These are phyloP conservation scores for Hericium rajendrae DNA, from an alignment of 768 basidiomycete species.

Conservation along the genomic window DNA sequence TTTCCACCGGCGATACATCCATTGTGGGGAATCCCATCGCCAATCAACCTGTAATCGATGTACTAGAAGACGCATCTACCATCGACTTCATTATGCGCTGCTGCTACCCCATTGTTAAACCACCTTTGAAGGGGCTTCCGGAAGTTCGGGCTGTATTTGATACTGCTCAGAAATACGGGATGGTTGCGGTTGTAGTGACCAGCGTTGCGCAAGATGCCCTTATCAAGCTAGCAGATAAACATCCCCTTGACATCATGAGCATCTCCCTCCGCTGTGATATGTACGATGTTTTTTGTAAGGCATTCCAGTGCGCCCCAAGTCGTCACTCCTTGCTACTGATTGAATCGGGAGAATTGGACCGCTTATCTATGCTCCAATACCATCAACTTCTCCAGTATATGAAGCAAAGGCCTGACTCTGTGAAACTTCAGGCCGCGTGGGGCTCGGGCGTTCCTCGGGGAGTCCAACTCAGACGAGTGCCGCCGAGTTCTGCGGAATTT, in stretches of 20 bases:
- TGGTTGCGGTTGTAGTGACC: neutral
- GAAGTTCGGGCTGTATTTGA: conserved; percentile 1
- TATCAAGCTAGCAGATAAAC: neutral
- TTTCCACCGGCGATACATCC: too few species aligned
- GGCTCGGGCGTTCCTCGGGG: too few species aligned
- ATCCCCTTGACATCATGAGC: conserved; percentile 8
- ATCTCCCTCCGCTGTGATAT: neutral
- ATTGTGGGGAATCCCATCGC: too few species aligned
- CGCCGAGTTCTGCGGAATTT: too few species aligned
- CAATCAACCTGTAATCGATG: too few species aligned
- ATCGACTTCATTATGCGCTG: conserved; percentile 6
- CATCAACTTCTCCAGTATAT: neutral
- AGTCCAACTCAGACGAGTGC: too few species aligned
- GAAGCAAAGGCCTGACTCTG: neutral
- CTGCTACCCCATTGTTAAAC: conserved; percentile 2
- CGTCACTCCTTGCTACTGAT: neutral
- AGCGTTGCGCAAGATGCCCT: neutral
- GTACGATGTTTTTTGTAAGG: neutral
- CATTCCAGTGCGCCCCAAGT: neutral
- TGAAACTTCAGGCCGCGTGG: too few species aligned
- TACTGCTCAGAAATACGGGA: conserved; percentile 7
- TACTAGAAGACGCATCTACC: neutral
- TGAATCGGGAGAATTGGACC: neutral
- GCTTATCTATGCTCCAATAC: conserved; percentile 1
- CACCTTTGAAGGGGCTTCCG: neutral